phyloP scores from a whole-genome alignment of 2,329 filamentous ascomycete species.

The Fusarium phyllophilum region DNA sequence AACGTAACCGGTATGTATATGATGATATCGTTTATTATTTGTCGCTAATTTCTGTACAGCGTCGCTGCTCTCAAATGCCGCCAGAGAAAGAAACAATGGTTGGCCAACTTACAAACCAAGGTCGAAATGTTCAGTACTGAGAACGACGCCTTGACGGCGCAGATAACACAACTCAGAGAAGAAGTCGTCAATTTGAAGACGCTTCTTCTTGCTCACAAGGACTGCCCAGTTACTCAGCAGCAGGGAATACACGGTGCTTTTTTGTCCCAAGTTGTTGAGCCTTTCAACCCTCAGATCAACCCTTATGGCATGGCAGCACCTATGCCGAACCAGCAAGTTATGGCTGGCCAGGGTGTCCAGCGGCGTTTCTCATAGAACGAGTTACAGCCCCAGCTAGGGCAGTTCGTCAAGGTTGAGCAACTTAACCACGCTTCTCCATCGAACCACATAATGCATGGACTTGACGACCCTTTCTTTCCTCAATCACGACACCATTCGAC shows the following conservation, averaged over 20 bases:
- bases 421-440: conserved; percentile 6
- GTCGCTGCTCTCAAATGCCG: conserved; percentile 97
- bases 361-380: conserved; percentile 66
- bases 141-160: conserved; percentile 86
- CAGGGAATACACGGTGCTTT: conserved; percentile 71
- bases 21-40: background rate
- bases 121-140: conserved; percentile 93
- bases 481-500: conserved; percentile 17
- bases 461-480: conserved; percentile 39
- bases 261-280: conserved; percentile 66
- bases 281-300: conserved; percentile 66
- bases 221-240: conserved; percentile 90
- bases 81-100: conserved; percentile 98
- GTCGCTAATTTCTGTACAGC: conserved; percentile 57
- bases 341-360: conserved; percentile 65
- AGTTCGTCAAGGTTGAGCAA: conserved; percentile 11
- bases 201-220: conserved; percentile 90
- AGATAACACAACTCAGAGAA: conserved; percentile 86
- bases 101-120: conserved; percentile 92
- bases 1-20: conserved; percentile 84
- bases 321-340: conserved; percentile 63
- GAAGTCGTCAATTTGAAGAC: conserved; percentile 97
- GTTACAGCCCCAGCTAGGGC: conserved; percentile 12
- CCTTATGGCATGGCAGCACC: conserved; percentile 67
- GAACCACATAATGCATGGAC: conserved; percentile 15